Conservation (phyloP, 2,329 filamentous ascomycete species). For the Hymenoscyphus fraxineus region DNA sequence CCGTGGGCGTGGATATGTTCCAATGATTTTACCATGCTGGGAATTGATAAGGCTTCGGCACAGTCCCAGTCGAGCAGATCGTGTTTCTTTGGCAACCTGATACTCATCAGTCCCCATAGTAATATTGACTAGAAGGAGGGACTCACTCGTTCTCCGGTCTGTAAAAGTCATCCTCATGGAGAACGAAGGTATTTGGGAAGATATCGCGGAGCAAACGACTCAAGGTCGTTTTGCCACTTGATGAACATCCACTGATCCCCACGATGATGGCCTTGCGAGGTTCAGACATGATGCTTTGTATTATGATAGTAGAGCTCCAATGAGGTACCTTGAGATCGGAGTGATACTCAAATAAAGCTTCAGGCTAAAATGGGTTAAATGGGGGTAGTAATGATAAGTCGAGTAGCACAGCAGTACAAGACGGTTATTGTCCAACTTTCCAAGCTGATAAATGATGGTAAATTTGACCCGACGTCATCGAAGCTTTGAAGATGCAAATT, state of each 20-base stretch:
- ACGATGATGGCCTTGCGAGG: constrained; percentile 53
- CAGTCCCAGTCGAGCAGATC: constrained; percentile 90
- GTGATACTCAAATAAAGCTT: background rate
- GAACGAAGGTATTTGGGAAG: constrained; percentile 73
- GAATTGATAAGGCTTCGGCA: constrained; percentile 69
- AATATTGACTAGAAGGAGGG: background rate
- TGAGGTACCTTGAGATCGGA: background rate
- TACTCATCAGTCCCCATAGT: background rate
- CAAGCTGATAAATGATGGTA: background rate
- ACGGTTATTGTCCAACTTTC: background rate
- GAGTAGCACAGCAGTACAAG: background rate
- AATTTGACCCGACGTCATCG: background rate
- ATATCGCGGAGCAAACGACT: constrained; percentile 79
- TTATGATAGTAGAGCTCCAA: background rate
- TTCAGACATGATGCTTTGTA: constrained; percentile 1
- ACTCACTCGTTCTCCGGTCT: constrained; percentile 68
- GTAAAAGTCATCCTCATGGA: constrained; percentile 98
- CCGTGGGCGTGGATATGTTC: constrained; percentile 67
- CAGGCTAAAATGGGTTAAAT: background rate
- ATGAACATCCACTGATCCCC: constrained; percentile 84
- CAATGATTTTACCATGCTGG: constrained; percentile 63
- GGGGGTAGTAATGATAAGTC: background rate
- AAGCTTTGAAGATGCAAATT: background rate
- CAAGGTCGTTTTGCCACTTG: constrained; percentile 91
- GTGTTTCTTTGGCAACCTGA: constrained; percentile 52